A percentile compares a stretch with the other conserved stretches of the same genome.
Evolutionary conservation across 2,329 filamentous ascomycete species (phyloP).

Genomic region (Corniculantispora saksenae): DNA sequence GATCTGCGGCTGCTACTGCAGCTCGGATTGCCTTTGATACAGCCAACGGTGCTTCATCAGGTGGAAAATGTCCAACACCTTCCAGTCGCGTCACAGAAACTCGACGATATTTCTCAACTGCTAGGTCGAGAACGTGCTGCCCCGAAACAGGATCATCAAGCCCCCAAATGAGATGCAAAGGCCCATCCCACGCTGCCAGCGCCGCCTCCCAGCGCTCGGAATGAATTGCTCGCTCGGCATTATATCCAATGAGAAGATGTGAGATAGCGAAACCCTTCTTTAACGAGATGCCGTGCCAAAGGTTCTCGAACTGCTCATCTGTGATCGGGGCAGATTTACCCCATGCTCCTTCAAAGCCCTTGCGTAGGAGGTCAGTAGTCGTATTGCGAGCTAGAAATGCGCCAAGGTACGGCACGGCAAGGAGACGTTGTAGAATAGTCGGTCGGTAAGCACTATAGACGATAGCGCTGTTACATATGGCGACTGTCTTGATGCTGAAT

Average conservation of each 20-base stretch:
- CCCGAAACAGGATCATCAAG: not conserved
- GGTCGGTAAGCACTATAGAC: not conserved
- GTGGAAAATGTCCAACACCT: not conserved
- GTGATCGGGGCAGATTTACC: not conserved
- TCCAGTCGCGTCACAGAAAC: not conserved
- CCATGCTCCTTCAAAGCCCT: not conserved
- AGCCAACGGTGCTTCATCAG: not conserved
- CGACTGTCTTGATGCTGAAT: not conserved
- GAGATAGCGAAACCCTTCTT: not conserved
- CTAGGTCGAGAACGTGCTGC: not conserved
- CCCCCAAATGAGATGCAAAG: not conserved
- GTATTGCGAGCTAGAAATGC: not conserved
- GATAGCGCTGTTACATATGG: not conserved
- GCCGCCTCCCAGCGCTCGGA: not conserved
- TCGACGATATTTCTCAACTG: not conserved
- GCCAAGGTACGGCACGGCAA: not conserved
- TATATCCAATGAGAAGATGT: not conserved
- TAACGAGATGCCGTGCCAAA: not conserved
- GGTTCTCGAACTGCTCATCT: not conserved
- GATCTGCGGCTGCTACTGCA: not conserved
- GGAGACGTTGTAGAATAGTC: not conserved
- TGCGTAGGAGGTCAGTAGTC: not conserved
- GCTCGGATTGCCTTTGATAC: not conserved
- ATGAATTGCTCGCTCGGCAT: not conserved
- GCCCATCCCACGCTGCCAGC: not conserved